phyloP scores from a whole-genome alignment of 441 rosid genomes.

The Bocquillonia castaneifolia region DNA sequence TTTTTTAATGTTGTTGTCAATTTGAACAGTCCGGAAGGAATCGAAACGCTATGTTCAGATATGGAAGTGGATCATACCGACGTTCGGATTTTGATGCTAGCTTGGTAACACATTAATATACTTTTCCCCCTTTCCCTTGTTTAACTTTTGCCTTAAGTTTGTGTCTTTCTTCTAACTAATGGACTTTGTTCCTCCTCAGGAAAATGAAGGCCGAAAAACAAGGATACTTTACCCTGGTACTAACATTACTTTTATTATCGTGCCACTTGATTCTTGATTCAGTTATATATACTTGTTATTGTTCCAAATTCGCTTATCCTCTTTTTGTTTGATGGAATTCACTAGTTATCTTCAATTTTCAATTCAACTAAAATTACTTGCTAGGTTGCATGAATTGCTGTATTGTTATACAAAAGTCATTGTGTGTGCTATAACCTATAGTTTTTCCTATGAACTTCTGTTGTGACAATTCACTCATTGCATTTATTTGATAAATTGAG shows the following conservation, averaged over 20 bases:
- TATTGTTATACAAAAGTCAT: background rate
- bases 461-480: background rate
- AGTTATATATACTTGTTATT: background rate
- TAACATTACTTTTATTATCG: slow-evolving; percentile 1
- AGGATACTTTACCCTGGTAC: slow-evolving; percentile 91
- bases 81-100: slow-evolving; percentile 92
- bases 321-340: background rate
- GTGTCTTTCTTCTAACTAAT: slow-evolving; percentile 9
- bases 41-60: slow-evolving; percentile 77
- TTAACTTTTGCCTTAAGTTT: slow-evolving; percentile 6
- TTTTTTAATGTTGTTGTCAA: slow-evolving; percentile 7
- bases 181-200: slow-evolving; percentile 39
- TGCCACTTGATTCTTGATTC: no score
- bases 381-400: background rate
- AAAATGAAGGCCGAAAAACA: slow-evolving; percentile 96
- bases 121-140: background rate
- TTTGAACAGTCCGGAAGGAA: slow-evolving; percentile 86
- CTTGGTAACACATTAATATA: slow-evolving; percentile 79
- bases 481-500: no score
- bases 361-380: background rate
- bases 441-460: background rate
- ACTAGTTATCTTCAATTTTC: background rate
- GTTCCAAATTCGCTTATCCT: background rate
- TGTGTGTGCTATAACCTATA: background rate
- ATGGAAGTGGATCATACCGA: slow-evolving; percentile 85